Conservation (phyloP, 345 rosid species). For the Conringia planisiliqua region DNA sequence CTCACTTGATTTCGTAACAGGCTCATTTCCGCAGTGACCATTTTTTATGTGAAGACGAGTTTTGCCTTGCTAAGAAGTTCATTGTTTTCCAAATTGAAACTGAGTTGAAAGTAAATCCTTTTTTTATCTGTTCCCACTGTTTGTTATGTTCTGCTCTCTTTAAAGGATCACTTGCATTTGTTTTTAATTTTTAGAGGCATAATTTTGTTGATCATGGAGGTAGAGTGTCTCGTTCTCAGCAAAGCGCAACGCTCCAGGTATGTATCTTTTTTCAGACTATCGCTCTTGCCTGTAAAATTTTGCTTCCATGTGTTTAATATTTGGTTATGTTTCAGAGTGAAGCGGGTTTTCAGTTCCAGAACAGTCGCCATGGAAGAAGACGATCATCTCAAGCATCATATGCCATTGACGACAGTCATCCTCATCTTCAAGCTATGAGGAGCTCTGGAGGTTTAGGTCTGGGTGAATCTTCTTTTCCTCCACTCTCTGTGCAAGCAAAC, state of each 20-base stretch:
- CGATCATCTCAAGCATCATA: slow-evolving; percentile 29
- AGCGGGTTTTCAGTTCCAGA: slow-evolving; percentile 68
- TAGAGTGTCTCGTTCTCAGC: slow-evolving; percentile 76
- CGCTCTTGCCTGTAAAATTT: background rate
- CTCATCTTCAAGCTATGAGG: slow-evolving; percentile 60
- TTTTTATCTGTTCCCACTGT: background rate
- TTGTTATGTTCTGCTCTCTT: slow-evolving; percentile 3
- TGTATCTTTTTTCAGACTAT: slow-evolving; percentile 7
- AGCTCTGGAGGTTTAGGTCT: slow-evolving; percentile 45
- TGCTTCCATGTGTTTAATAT: slow-evolving; percentile 1
- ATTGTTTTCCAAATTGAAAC: slow-evolving; percentile 72
- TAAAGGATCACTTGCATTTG: slow-evolving; percentile 3
- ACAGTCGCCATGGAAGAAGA: slow-evolving; percentile 61
- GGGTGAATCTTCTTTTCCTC: slow-evolving; percentile 77
- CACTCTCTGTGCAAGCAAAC: slow-evolving; percentile 44
- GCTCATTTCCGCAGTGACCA: slow-evolving; percentile 84
- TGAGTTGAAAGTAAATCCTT: slow-evolving; percentile 68
- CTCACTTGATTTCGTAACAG: slow-evolving; percentile 38
- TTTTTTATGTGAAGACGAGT: slow-evolving; percentile 86
- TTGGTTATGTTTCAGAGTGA: slow-evolving; percentile 49
- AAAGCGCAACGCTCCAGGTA: slow-evolving; percentile 77
- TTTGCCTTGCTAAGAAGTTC: slow-evolving; percentile 85
- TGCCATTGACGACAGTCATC: slow-evolving; percentile 34
- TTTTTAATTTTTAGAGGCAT: slow-evolving; percentile 58
- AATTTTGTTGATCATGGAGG: slow-evolving; percentile 84